phyloP scores from a whole-genome alignment of 2,329 filamentous ascomycete genomes.

The Elsinoe australis region DNA sequence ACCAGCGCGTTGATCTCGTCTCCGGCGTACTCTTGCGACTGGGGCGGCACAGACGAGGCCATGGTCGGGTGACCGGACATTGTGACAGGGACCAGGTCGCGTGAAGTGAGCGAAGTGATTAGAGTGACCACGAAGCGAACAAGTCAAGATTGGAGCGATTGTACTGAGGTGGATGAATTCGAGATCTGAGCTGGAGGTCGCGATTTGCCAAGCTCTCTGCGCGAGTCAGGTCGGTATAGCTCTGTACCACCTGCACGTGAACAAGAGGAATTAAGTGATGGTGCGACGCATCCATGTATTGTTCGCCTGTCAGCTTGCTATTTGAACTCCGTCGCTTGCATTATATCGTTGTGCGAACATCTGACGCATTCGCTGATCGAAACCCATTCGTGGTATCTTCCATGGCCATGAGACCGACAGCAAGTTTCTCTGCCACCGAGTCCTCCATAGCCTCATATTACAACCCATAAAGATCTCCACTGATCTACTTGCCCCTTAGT shows the following conservation, averaged over 20 bases:
- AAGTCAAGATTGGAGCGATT: not conserved
- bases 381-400: constrained; percentile 2
- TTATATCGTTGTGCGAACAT: constrained; percentile 1
- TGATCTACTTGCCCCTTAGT: too few species aligned
- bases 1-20: constrained; percentile 97
- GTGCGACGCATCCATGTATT: too few species aligned
- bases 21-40: constrained; percentile 46
- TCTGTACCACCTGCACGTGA: not conserved
- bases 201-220: constrained; percentile 4
- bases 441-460: not conserved
- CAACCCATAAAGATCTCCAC: too few species aligned
- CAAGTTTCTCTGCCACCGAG: too few species aligned
- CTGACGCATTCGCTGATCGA: not conserved
- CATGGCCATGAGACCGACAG: not conserved
- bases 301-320: not conserved
- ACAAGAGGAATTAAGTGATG: not conserved
- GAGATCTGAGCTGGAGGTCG: constrained; percentile 8
- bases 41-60: constrained; percentile 26
- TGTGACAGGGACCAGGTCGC: not conserved
- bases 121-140: not conserved
- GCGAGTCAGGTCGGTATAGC: not conserved
- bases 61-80: constrained; percentile 12
- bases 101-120: not conserved
- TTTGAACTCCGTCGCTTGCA: not conserved
- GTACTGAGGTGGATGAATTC: not conserved